Base-by-base conservation (phyloP, 768 basidiomycete genomes). In the Suillus brevipes region DNA sequence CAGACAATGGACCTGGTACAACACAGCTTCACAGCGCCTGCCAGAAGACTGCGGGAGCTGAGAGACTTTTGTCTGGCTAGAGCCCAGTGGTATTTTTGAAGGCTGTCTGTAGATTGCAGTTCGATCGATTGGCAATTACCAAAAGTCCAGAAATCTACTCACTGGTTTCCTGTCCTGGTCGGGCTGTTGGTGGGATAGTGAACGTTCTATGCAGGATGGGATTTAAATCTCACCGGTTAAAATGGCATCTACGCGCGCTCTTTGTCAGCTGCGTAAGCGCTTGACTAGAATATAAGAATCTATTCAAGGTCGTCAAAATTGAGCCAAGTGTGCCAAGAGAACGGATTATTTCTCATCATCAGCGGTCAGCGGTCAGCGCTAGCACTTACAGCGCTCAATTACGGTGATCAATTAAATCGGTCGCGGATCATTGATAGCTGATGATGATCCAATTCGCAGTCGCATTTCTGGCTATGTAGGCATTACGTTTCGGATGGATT, bases 271-370 rank as follows among this genome's bases (percentile, higher is more conserved):
- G 31, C 23, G 56, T 37, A 13, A 37, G 36, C 36, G n/a, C 56
- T 18, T 53, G 28, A 16, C 25, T 4, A 28, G 47, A 49, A 23
- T 49, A 23, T 14, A 9, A 47, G 45, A n/a, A 45, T 45, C 20
- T 10, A 37, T 37, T 12, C 37, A 10, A 43, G 5, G 5, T 20
- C 20, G 20, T 20, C 20, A 10, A 20, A 4, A 23, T 49, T 12
- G 10, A 49, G 34, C 34, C 34, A 36, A 36, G 34, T 36, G 5
- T 34, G 34, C 18, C 34, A 20, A 34, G 20, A 55, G 20, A 55
- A 55, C 6, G 28, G 28, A 8, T 36, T 36, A 23, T 56, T 58
- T 58, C 57, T 18, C 57, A 58, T 58, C 57, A 58, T 58, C 57
- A 58, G 37, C 34, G 6, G 20, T 18, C 37, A 25, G 31, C 31